Conservation (phyloP, 2,329 filamentous ascomycete genomes). For the Clarireedia homoeocarpa region DNA sequence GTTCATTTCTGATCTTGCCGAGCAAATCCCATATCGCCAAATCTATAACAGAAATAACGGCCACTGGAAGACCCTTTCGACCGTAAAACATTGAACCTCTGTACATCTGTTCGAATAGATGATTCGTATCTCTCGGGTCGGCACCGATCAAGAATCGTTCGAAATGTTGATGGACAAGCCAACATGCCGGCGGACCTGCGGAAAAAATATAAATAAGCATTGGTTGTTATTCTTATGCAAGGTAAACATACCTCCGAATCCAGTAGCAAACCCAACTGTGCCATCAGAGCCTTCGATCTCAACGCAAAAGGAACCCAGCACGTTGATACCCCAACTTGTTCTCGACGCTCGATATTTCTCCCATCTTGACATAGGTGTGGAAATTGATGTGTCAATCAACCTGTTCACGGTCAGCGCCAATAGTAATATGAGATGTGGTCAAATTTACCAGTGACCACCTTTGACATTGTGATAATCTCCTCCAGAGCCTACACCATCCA, state of each 20-base stretch:
- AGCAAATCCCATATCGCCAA: conserved; percentile 87
- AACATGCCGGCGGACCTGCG: conserved; percentile 76
- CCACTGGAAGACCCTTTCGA: conserved; percentile 81
- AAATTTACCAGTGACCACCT: conserved; percentile 54
- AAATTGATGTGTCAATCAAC: conserved; percentile 87
- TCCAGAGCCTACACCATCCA: conserved; percentile 54
- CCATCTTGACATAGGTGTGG: conserved; percentile 86
- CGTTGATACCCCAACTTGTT: conserved; percentile 93
- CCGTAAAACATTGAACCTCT: conserved; percentile 94
- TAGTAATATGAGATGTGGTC: not conserved
- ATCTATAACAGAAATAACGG: conserved; percentile 91
- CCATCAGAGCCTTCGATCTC: conserved; percentile 86
- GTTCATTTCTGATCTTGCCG: conserved; percentile 85
- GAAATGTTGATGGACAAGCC: conserved; percentile 90
- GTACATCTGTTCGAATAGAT: conserved; percentile 96
- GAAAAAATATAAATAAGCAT: conserved; percentile 5
- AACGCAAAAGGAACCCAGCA: conserved; percentile 83
- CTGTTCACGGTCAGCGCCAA: conserved; percentile 37
- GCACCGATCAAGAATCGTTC: conserved; percentile 83
- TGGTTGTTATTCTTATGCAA: not conserved
- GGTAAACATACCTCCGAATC: conserved; percentile 61
- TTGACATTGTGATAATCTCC: conserved; percentile 92
- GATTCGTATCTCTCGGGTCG: conserved; percentile 84
- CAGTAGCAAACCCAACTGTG: conserved; percentile 88
- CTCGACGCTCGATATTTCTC: conserved; percentile 80